Percentiles rank a stretch among this genome's conserved stretches.
Evolutionary conservation across 495 filamentous ascomycete species (phyloP).

Genomic region (Echria macrotheca): DNA sequence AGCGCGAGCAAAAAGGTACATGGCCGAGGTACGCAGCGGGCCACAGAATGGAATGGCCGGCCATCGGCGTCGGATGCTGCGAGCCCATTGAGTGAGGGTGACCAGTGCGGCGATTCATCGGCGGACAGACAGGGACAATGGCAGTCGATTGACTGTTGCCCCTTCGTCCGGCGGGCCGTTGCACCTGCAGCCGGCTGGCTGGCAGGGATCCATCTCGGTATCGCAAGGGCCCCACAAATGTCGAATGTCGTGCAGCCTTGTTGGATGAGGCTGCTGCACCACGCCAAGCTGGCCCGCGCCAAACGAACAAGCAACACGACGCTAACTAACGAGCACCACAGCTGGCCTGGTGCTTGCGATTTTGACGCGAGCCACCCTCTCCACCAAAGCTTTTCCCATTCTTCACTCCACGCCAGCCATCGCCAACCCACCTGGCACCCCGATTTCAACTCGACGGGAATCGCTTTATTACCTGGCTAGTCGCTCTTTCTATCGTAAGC

Average conservation of each 20-base stretch:
- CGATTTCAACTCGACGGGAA: constrained; percentile 9
- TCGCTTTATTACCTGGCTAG: neutral
- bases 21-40: neutral
- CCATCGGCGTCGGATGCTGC: constrained; percentile 17
- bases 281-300: constrained; percentile 5
- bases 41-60: too few relatives aligned
- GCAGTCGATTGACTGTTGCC: too few relatives aligned
- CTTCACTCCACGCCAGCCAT: constrained; percentile 3
- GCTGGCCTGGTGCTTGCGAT: constrained; percentile 7
- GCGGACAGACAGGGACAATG: too few relatives aligned
- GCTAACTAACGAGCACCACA: too few relatives aligned
- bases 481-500: constrained; percentile 16
- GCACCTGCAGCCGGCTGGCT: neutral
- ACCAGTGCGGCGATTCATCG: neutral
- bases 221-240: too few relatives aligned
- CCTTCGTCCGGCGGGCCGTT: constrained; percentile 8
- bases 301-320: constrained; percentile 15
- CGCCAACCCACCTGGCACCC: constrained; percentile 7
- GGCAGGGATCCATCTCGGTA: neutral
- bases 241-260: constrained; percentile 20
- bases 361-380: constrained; percentile 22
- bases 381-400: constrained; percentile 4
- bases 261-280: constrained; percentile 15
- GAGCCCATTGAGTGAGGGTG: constrained; percentile 5
- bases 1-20: constrained; percentile 5